Conservation (phyloP, 139 green algal genomes). For the Desmodesmus armatus region DNA sequence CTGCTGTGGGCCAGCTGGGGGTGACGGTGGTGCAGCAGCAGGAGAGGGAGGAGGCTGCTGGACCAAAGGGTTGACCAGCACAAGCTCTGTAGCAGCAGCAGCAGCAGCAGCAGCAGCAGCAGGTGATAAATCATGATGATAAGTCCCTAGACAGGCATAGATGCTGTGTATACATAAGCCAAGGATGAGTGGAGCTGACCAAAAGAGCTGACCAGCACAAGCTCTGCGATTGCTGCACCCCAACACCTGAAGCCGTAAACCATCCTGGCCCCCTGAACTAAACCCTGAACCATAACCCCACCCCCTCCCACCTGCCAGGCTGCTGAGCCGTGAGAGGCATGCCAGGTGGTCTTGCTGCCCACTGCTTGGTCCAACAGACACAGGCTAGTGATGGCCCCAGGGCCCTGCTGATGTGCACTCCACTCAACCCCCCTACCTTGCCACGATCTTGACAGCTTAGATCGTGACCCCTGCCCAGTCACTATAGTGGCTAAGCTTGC, state of each 20-base stretch:
- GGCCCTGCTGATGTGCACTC: neutral
- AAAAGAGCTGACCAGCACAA: slow-evolving; percentile 21
- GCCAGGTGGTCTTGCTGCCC: neutral
- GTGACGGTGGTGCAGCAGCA: neutral
- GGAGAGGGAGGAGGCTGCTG: neutral
- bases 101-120: neutral
- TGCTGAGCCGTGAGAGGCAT: slow-evolving; percentile 7
- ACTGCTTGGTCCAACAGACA: slow-evolving; percentile 40
- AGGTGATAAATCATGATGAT: neutral
- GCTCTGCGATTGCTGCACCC: slow-evolving; percentile 14
- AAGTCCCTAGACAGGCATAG: neutral
- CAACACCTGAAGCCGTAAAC: no score
- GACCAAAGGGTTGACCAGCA: slow-evolving; percentile 14
- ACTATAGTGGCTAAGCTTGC: no score
- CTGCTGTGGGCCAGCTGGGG: neutral
- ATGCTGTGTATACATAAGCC: neutral
- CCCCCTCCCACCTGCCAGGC: slow-evolving; percentile 17
- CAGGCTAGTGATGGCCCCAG: slow-evolving; percentile 20
- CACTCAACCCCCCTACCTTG: no score
- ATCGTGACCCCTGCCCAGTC: no score
- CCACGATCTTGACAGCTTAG: no score
- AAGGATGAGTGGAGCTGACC: neutral
- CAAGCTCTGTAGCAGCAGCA: slow-evolving; percentile 30
- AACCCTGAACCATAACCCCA: no score
- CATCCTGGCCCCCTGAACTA: no score